Evolutionary conservation across 1,139 yeast species (phyloP).

Genomic region (Schizosaccharomyces versatilis): DNA sequence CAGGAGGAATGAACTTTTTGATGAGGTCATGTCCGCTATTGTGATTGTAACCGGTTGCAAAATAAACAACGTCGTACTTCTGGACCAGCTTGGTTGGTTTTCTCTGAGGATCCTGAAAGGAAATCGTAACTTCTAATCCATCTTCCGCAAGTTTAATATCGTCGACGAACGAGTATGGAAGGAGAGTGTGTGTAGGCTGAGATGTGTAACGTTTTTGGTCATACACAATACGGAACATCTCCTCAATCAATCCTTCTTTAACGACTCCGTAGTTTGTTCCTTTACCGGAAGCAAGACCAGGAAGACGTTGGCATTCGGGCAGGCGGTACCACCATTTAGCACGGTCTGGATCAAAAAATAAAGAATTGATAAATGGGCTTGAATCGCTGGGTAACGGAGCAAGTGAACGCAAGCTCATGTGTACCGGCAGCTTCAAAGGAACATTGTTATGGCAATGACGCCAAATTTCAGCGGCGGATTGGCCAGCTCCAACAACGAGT

Average conservation of each 20-base stretch:
- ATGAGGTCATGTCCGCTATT: not conserved
- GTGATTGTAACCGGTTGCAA: conserved; percentile 1
- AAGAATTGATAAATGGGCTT: conserved; percentile 16
- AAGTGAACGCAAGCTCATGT: conserved; percentile 12
- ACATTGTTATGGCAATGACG: conserved; percentile 8
- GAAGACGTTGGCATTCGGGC: conserved; percentile 5
- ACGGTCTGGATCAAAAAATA: conserved; percentile 14
- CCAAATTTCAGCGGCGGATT: conserved; percentile 15
- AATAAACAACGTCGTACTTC: not conserved
- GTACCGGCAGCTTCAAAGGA: conserved; percentile 9
- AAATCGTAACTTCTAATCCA: not conserved
- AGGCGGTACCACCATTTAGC: conserved; percentile 12
- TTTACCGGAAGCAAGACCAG: conserved; percentile 9
- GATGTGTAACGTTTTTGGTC: conserved; percentile 9
- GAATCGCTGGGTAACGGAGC: conserved; percentile 15
- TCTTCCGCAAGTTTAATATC: not conserved
- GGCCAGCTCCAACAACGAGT: conserved; percentile 15
- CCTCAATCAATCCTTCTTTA: conserved; percentile 13
- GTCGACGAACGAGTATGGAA: not conserved
- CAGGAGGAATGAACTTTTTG: not conserved
- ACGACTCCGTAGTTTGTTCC: conserved; percentile 15
- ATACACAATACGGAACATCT: conserved; percentile 12
- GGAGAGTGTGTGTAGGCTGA: not conserved
- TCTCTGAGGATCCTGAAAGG: not conserved
- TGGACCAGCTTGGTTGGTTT: not conserved